Percentiles rank a stretch among this genome's conserved stretches.
Conservation (phyloP, 805 yeast genomes). For the Wickerhamomyces chaumierensis region DNA sequence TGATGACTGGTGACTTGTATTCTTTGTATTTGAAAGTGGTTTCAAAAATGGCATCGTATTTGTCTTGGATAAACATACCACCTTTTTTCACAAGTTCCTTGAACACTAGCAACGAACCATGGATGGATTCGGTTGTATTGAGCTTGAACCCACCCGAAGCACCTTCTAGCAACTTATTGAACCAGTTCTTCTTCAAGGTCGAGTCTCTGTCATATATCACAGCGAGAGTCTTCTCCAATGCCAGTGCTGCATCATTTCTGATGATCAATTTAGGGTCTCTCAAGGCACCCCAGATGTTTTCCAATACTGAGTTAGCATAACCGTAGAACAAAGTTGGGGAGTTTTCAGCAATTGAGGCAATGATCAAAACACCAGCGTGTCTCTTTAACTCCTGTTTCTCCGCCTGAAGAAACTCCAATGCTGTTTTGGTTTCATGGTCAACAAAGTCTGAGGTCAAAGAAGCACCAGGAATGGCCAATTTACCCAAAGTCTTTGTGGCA, state of each 20-base stretch:
- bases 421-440: constrained; percentile 80
- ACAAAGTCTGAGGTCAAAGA: constrained; percentile 86
- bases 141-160: constrained; percentile 49
- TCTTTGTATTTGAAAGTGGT: constrained; percentile 65
- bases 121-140: constrained; percentile 58
- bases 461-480: constrained; percentile 82
- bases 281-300: constrained; percentile 79
- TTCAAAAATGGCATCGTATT: constrained; percentile 69
- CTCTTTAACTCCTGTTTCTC: constrained; percentile 78
- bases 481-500: constrained; percentile 83
- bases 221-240: constrained; percentile 65
- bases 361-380: constrained; percentile 82
- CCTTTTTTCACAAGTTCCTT: constrained; percentile 65
- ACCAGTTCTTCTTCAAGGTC: constrained; percentile 64
- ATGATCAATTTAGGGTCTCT: constrained; percentile 68
- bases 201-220: constrained; percentile 74
- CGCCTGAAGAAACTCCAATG: constrained; percentile 85
- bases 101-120: constrained; percentile 76
- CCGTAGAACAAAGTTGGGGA: constrained; percentile 77
- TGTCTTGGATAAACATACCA: constrained; percentile 60
- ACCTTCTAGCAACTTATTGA: constrained; percentile 54
- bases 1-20: constrained; percentile 60
- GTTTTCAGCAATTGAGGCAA: constrained; percentile 74
- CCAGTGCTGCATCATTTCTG: constrained; percentile 74
- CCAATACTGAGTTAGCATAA: constrained; percentile 67